A percentile compares a stretch with the other conserved stretches of the same genome.
Conservation (phyloP, 345 rosid genomes). For the Lepidium africanum region DNA sequence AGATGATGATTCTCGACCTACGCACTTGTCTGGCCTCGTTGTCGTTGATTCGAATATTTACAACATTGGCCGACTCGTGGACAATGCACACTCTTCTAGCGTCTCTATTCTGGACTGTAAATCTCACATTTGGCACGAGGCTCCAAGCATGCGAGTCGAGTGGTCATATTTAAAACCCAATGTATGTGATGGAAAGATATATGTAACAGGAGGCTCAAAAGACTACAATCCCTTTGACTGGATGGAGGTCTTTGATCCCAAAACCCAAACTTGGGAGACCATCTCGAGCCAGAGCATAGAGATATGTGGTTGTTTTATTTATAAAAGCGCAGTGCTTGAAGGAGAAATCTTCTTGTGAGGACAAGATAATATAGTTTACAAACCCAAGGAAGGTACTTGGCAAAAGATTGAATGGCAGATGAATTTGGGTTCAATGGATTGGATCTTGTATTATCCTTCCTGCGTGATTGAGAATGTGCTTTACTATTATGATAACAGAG, state of each 20-base stretch:
- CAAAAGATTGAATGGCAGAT: conserved; percentile 33
- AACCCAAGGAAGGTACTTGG: too few species aligned
- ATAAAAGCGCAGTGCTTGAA: neutral
- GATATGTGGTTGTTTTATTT: neutral
- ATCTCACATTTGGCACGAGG: conserved; percentile 41
- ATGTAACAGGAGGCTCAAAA: conserved; percentile 58
- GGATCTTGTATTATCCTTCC: neutral
- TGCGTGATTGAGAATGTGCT: conserved; percentile 26
- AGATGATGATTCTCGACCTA: too few species aligned
- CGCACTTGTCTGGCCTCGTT: conserved; percentile 22
- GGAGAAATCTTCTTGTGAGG: neutral
- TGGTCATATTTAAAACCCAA: conserved; percentile 43
- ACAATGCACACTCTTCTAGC: conserved; percentile 37
- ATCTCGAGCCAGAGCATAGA: neutral
- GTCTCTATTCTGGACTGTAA: conserved; percentile 68
- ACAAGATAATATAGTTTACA: too few species aligned
- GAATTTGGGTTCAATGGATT: too few species aligned
- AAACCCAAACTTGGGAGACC: conserved; percentile 29
- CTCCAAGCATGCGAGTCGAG: conserved; percentile 42
- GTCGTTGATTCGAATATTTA: conserved; percentile 35
- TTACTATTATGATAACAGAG: conserved; percentile 54
- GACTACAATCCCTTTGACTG: conserved; percentile 39
- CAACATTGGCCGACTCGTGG: conserved; percentile 44
- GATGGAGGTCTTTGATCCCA: conserved; percentile 68
- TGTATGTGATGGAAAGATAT: conserved; percentile 42